Evolutionary conservation across 2,329 filamentous ascomycete genomes (phyloP).

Genomic region (Alternaria sp.): DNA sequence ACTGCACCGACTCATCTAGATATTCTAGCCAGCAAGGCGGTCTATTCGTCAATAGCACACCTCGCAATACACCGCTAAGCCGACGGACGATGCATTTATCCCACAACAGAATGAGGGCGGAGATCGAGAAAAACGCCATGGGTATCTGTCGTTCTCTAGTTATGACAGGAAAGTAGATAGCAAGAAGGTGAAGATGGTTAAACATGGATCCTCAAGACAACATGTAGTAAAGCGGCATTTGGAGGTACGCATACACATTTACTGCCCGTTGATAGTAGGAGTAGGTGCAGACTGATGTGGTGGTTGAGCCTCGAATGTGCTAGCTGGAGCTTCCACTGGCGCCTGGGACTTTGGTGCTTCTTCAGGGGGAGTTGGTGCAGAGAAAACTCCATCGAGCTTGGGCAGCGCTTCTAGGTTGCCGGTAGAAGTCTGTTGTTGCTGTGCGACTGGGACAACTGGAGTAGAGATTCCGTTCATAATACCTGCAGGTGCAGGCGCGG

Average conservation of each 20-base stretch:
- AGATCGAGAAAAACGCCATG: conserved; percentile 6
- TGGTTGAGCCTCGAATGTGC: not conserved
- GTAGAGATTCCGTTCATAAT: conserved; percentile 17
- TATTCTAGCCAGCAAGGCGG: not conserved
- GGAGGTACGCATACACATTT: conserved; percentile 4
- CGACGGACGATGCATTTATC: not conserved
- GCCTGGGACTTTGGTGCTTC: conserved; percentile 19
- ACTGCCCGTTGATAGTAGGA: conserved; percentile 27
- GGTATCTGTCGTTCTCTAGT: conserved; percentile 14
- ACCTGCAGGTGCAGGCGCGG: not conserved
- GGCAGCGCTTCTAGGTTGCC: conserved; percentile 14
- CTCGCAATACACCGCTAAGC: not conserved
- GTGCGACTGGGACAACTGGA: conserved; percentile 5
- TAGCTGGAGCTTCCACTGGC: not conserved
- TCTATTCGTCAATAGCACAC: not conserved
- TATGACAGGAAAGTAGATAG: not conserved
- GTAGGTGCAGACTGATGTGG: not conserved
- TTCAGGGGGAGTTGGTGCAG: conserved; percentile 33
- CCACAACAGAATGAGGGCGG: not conserved
- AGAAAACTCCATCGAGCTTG: conserved; percentile 25
- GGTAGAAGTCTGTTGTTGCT: conserved; percentile 6
- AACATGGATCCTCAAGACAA: not conserved
- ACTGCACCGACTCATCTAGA: not conserved
- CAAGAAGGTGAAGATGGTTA: not conserved
- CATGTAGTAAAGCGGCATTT: not conserved